Evolutionary conservation across 768 basidiomycete genomes (phyloP).

Genomic region (Coprinopsis strossmayeri): DNA sequence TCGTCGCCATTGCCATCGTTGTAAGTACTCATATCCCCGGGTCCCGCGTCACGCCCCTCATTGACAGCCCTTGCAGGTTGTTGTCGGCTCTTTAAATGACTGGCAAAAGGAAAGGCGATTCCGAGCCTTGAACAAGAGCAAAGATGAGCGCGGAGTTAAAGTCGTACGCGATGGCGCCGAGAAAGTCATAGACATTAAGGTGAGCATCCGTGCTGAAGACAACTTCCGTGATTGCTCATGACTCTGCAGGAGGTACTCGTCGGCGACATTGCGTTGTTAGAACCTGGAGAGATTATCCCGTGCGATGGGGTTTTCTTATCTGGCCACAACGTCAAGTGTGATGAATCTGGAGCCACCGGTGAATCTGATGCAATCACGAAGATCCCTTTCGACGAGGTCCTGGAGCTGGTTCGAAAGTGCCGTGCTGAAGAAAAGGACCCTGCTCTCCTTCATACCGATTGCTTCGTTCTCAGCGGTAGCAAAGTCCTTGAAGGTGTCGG

Average conservation of each 20-base stretch:
- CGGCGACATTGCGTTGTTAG: conserved; percentile 85
- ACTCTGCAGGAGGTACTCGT: conserved; percentile 64
- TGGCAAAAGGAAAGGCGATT: conserved; percentile 99
- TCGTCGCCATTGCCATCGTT: conserved; percentile 70
- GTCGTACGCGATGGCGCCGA: conserved; percentile 71
- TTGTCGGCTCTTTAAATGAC: conserved; percentile 94
- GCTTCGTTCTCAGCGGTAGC: conserved; percentile 85
- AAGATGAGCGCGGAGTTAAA: conserved; percentile 89
- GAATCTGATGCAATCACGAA: conserved; percentile 96
- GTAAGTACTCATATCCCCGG: conserved; percentile 35
- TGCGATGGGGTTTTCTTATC: conserved; percentile 92
- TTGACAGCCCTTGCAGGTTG: conserved; percentile 42
- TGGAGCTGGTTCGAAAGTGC: conserved; percentile 39
- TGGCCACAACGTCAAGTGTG: conserved; percentile 92
- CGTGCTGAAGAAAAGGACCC: conserved; percentile 21
- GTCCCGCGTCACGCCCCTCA: neutral
- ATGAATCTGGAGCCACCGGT: conserved; percentile 94
- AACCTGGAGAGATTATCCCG: conserved; percentile 94
- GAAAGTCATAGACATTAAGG: conserved; percentile 75
- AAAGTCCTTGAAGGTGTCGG: conserved; percentile 96
- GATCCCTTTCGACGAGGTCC: conserved; percentile 66
- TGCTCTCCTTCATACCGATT: conserved; percentile 63
- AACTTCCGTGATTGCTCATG: no score
- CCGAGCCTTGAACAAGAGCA: conserved; percentile 84
- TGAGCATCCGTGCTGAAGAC: no score